Evolutionary conservation across 345 rosid genomes (phyloP).

Genomic region (Pistacia vera): DNA sequence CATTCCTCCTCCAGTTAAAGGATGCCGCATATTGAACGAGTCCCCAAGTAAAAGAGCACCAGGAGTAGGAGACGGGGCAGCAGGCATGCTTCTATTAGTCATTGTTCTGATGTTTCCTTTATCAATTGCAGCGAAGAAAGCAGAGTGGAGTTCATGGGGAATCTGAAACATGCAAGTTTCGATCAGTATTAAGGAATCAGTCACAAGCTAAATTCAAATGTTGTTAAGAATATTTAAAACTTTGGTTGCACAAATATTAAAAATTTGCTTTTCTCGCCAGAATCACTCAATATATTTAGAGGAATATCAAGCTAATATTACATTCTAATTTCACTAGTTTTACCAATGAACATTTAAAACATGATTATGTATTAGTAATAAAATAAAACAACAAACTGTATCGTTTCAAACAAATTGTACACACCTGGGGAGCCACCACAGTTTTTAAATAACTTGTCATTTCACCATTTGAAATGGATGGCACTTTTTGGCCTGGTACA

Average conservation of each 20-base stretch:
- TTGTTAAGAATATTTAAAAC: no score
- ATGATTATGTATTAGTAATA: no score
- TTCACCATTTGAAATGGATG: constrained; percentile 16
- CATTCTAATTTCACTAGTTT: neutral
- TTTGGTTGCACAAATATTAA: no score
- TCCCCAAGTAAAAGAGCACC: constrained; percentile 5
- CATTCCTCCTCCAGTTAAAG: constrained; percentile 16
- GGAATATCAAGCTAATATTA: neutral
- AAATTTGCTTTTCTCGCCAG: neutral
- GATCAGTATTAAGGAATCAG: no score
- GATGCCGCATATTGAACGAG: constrained; percentile 14
- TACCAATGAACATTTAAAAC: neutral
- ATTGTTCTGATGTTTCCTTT: constrained; percentile 12
- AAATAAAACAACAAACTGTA: no score
- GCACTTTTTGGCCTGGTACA: constrained; percentile 1
- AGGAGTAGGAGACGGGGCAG: neutral
- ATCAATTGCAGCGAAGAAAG: neutral
- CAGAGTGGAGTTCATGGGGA: constrained; percentile 1
- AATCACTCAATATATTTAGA: neutral
- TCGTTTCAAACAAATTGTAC: neutral
- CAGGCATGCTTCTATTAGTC: constrained; percentile 10
- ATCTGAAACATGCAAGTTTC: neutral
- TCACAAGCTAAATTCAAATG: no score
- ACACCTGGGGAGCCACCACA: constrained; percentile 9
- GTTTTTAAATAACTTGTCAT: constrained; percentile 7